Conservation (phyloP, 75 land plant species). For the Isoetes taiwanensis region DNA sequence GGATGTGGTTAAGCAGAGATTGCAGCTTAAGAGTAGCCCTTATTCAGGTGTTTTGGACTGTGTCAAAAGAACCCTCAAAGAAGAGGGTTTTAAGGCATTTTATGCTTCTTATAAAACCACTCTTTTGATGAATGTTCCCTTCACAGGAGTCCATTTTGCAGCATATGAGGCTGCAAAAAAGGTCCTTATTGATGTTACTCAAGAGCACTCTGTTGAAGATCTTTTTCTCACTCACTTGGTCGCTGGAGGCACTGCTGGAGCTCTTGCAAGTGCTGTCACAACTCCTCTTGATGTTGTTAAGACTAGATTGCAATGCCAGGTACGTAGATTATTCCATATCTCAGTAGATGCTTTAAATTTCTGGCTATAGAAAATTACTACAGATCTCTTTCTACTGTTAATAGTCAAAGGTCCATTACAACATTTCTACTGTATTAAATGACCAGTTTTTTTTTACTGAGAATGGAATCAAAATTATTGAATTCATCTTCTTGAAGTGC, state of each 20-base stretch:
- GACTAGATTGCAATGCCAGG: background rate
- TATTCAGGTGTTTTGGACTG: conserved; percentile 47
- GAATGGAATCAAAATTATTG: no score
- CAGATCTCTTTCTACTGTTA: no score
- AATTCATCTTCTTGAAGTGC: no score
- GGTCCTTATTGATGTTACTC: background rate
- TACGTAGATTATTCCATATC: no score
- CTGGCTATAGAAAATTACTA: no score
- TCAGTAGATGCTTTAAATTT: no score
- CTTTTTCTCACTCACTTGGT: background rate
- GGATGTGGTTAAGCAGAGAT: conserved; percentile 64
- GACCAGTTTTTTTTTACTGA: no score
- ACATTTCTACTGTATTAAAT: no score
- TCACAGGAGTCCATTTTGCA: conserved; percentile 50
- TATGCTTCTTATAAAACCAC: conserved; percentile 59
- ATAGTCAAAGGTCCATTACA: no score
- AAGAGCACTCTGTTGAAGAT: conserved; percentile 2
- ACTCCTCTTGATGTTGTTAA: conserved; percentile 10
- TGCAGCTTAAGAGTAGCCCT: conserved; percentile 37
- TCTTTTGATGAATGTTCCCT: conserved; percentile 62
- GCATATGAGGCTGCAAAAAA: conserved; percentile 58
- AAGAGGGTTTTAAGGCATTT: conserved; percentile 48
- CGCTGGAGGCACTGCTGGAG: conserved; percentile 11
- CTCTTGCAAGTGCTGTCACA: conserved; percentile 16
- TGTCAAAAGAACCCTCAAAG: conserved; percentile 28